A percentile compares a stretch with the other conserved stretches of the same genome.
These are phyloP conservation scores for Termitomyces bulborhizus DNA, from an alignment of 768 basidiomycete genomes.

Conservation along the genomic window DNA sequence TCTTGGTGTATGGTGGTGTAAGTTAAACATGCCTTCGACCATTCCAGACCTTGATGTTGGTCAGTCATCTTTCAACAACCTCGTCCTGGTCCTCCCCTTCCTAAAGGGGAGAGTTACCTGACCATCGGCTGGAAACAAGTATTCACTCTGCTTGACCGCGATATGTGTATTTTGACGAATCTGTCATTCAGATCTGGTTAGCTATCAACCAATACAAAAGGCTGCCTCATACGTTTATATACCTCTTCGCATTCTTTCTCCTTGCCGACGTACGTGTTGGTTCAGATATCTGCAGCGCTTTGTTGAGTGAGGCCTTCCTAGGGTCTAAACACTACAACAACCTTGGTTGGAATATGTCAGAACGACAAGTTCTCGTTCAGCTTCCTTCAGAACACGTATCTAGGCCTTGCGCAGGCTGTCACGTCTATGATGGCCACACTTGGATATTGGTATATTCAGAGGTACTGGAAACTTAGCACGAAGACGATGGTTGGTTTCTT, in stretches of 20 bases:
- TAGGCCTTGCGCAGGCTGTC: slow-evolving; percentile 69
- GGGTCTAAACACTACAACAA: slow-evolving; percentile 79
- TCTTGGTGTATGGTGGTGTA: slow-evolving; percentile 86
- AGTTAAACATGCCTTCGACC: slow-evolving; percentile 16
- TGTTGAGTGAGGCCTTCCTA: slow-evolving; percentile 20
- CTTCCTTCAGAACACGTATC: slow-evolving; percentile 76
- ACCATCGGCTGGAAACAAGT: slow-evolving; percentile 87
- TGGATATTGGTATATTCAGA: slow-evolving; percentile 81
- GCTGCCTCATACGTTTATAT: slow-evolving; percentile 78
- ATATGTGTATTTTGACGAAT: neutral
- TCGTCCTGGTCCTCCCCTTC: slow-evolving; percentile 75
- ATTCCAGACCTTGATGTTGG: neutral
- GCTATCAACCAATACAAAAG: slow-evolving; percentile 70
- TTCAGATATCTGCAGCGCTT: neutral
- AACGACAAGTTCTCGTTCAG: slow-evolving; percentile 79
- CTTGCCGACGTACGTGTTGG: slow-evolving; percentile 56
- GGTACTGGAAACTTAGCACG: slow-evolving; percentile 70
- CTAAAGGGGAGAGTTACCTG: slow-evolving; percentile 69
- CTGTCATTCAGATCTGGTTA: slow-evolving; percentile 55
- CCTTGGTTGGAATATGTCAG: slow-evolving; percentile 69
- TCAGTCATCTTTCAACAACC: slow-evolving; percentile 79
- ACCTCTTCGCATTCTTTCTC: slow-evolving; percentile 72
- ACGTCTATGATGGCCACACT: slow-evolving; percentile 69
- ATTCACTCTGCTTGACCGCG: neutral
- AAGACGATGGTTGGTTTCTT: slow-evolving; percentile 62